These are phyloP conservation scores for Aspergillus sp. DNA, from an alignment of 2,329 filamentous ascomycete genomes.

Conservation along the genomic window DNA sequence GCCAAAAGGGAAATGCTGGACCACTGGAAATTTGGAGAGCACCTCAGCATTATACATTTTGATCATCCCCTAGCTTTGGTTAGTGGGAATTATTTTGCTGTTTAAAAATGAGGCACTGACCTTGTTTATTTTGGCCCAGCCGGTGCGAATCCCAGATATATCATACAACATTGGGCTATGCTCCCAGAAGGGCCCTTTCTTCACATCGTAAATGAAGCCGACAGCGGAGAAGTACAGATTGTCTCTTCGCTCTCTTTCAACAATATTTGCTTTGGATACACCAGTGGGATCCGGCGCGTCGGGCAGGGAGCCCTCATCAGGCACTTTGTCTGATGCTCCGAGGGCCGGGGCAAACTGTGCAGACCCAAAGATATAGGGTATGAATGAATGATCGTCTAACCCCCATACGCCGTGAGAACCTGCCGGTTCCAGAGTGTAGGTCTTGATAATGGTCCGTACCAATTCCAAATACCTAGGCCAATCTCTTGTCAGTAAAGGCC, in stretches of 20 bases:
- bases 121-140: slow-evolving; percentile 99
- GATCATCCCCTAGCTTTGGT: slow-evolving; percentile 73
- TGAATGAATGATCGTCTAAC: slow-evolving; percentile 93
- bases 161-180: slow-evolving; percentile 94
- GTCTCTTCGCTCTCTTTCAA: slow-evolving; percentile 62
- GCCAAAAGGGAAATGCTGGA: slow-evolving; percentile 91
- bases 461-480: slow-evolving; percentile 70
- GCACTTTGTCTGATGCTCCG: slow-evolving; percentile 61
- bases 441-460: slow-evolving; percentile 78
- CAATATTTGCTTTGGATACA: slow-evolving; percentile 63
- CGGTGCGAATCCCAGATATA: slow-evolving; percentile 82
- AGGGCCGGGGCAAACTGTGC: slow-evolving; percentile 83
- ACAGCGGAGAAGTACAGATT: slow-evolving; percentile 96
- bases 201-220: slow-evolving; percentile 96
- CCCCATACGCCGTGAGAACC: slow-evolving; percentile 98
- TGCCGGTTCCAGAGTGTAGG: slow-evolving; percentile 90
- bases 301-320: slow-evolving; percentile 73
- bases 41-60: slow-evolving; percentile 99
- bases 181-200: slow-evolving; percentile 94
- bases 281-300: slow-evolving; percentile 70
- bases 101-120: slow-evolving; percentile 19
- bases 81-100: not conserved
- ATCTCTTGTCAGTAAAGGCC: slow-evolving; percentile 4
- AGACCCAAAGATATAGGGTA: slow-evolving; percentile 92
- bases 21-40: slow-evolving; percentile 91